Percentiles rank a stretch among this genome's conserved stretches.
These are phyloP conservation scores for Epichloe gansuensis DNA, from an alignment of 2,329 filamentous ascomycete genomes.

Conservation along the genomic window DNA sequence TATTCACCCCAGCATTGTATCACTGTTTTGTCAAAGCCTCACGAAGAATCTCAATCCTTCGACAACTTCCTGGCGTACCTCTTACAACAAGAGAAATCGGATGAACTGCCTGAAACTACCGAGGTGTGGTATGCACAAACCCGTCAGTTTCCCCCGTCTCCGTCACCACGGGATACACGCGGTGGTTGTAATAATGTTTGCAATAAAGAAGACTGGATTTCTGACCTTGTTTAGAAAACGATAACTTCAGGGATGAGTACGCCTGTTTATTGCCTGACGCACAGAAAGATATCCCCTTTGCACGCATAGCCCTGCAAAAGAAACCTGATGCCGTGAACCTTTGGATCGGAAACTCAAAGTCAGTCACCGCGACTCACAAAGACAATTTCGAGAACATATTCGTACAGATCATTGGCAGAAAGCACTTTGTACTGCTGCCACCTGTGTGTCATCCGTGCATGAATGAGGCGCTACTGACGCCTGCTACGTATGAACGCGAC, in stretches of 20 bases:
- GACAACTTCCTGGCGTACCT: slow-evolving; percentile 48
- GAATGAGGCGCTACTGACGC: slow-evolving; percentile 44
- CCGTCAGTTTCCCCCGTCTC: slow-evolving; percentile 33
- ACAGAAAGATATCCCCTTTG: slow-evolving; percentile 54
- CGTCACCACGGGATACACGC: not conserved
- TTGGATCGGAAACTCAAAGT: slow-evolving; percentile 65
- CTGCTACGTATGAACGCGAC: slow-evolving; percentile 43
- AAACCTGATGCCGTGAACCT: slow-evolving; percentile 66
- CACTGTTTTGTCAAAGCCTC: slow-evolving; percentile 55
- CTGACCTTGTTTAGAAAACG: slow-evolving; percentile 45
- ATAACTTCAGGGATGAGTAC: slow-evolving; percentile 69
- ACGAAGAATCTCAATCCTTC: slow-evolving; percentile 53
- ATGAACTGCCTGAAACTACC: slow-evolving; percentile 14
- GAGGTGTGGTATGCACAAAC: slow-evolving; percentile 65
- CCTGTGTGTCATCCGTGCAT: slow-evolving; percentile 57
- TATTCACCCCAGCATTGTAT: slow-evolving; percentile 14
- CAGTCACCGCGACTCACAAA: slow-evolving; percentile 61
- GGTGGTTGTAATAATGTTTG: not conserved
- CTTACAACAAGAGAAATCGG: slow-evolving; percentile 38
- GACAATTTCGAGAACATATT: slow-evolving; percentile 83
- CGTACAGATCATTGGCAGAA: slow-evolving; percentile 58
- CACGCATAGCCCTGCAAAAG: slow-evolving; percentile 53
- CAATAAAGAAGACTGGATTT: not conserved
- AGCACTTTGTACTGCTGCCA: slow-evolving; percentile 66
- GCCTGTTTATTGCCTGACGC: slow-evolving; percentile 47